Base-by-base conservation (phyloP, 768 basidiomycete species). In the Phylloporus arenicola region DNA sequence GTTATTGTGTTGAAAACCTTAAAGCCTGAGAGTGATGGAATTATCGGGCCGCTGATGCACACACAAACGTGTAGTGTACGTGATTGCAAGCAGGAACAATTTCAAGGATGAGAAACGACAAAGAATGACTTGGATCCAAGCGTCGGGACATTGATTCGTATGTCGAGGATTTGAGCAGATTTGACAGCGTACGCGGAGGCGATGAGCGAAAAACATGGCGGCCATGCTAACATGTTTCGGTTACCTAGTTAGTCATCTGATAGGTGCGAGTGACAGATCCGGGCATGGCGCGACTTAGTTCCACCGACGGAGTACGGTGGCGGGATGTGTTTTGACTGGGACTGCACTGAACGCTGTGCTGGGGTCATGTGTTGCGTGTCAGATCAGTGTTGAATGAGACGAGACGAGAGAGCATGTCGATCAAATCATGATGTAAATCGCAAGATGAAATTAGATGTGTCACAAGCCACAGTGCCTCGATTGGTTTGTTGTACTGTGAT, bases 21-120 rank as follows among this genome's bases (percentile, higher is more conserved):
- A 57, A 52, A 56, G 58, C 63, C 55, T 68, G 68, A 59, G 67
- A 59, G 55, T 50, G 40, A 55, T 24, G 16, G 47, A 48, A 52
- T 42, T 17, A 29, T 8, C 51, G 62, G 57, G 52, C 52, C 46
- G 42, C 39, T 50, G 34, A 19, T 39, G 34, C n/a, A 57, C 41
- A 47, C 51, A 41, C 37, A 54, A 43, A 42, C 38, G 39, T 37
- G 50, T 35, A 46, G 30, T 52, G 56, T 68, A 67, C 63, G 63
- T 69, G 57, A 67, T 68, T 56, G 53, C 56, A 48, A 54, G 43
- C 42, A 42, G 48, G 45, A 35, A 42, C 47, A 56, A 63, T 43
- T 38, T 38, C 37, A 38, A 38, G 53, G 35, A 51, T 63, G 63
- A 57, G 67, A 69, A 69, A 54, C 12, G 16, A 38, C 34, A 3